Base-by-base conservation (phyloP, 495 filamentous ascomycete species). In the Glutinoglossum americanum region DNA sequence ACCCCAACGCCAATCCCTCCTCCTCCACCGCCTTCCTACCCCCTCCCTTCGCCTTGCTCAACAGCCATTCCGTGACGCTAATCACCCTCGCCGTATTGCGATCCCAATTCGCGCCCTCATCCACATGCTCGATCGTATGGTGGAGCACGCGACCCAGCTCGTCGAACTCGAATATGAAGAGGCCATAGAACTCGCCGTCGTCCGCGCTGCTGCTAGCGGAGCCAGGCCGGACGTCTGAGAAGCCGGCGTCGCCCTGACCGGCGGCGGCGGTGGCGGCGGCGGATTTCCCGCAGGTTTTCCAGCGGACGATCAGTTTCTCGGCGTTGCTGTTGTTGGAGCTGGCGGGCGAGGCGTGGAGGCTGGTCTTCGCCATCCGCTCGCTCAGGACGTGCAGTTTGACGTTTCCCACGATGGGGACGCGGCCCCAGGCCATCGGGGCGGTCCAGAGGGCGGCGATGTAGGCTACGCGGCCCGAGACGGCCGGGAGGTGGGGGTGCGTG, bases 81-180 rank as follows among this genome's bases (percentile, higher is more conserved):
- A 58, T 58, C 10, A 58, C 56, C 41, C 17, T 45, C 17, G 54
- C 21, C 6, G 35, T 33, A 15, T 30, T 56, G n/a, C 41, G 33
- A 33, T 58, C 56, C 56, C 56, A 58, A n/a, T 58, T 58, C 49
- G 3, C 15, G 13, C 49, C 49, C 13, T 86, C 76, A 63, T 96
- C 83, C 10, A 82, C 84, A 73, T 94, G 87, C 69, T 98, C 92
- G 65, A 98, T 97, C 0, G 85, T 92, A 70, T 97, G 92, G 56
- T 75, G 82, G 51, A 83, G 61, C 27, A 98, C 80, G 54, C 88
- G 73, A 2, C 93, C 92, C 61, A 93, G 80, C 59, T 83, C 78
- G 64, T 98, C 93, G 68, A 98, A 98, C 56, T 92, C 86, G 69
- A 98, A 98, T 51, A 94, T 79, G 66, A 98, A 98, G 17, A 96